A percentile compares a stretch with the other conserved stretches of the same genome.
Conservation (phyloP, 2,329 filamentous ascomycete genomes). For the Epichloe amarillans region DNA sequence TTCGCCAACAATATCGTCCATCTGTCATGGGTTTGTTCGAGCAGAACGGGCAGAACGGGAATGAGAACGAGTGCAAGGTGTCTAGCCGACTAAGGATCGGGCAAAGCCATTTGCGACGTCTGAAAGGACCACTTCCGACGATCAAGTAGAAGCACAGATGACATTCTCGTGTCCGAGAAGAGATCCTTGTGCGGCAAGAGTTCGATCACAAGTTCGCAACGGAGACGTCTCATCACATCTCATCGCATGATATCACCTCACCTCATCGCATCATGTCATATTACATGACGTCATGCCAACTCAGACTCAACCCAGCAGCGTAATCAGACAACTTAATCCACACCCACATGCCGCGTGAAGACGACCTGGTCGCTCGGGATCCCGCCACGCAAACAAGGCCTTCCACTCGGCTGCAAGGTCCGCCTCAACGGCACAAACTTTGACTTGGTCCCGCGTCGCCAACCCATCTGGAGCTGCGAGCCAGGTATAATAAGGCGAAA, state of each 20-base stretch:
- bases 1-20: too few relatives aligned
- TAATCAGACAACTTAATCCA: neutral
- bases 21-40: neutral
- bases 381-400: neutral
- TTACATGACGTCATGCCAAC: too few relatives aligned
- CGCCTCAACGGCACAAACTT: constrained; percentile 7
- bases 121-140: too few relatives aligned
- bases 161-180: too few relatives aligned
- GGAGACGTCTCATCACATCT: too few relatives aligned
- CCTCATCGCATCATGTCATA: neutral
- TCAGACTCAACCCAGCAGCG: neutral
- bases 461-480: constrained; percentile 10
- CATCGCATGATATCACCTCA: neutral
- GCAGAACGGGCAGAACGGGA: neutral
- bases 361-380: neutral
- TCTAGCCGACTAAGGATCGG: too few relatives aligned
- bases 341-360: constrained; percentile 1
- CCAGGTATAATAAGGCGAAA: constrained; percentile 5
- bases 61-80: neutral
- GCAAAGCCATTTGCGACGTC: neutral
- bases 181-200: too few relatives aligned
- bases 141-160: too few relatives aligned
- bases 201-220: too few relatives aligned
- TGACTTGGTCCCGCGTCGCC: constrained; percentile 9
- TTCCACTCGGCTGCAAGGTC: constrained; percentile 7